Evolutionary conservation across 768 basidiomycete species (phyloP).

Genomic region (Xerocomus brunneocitrinus): DNA sequence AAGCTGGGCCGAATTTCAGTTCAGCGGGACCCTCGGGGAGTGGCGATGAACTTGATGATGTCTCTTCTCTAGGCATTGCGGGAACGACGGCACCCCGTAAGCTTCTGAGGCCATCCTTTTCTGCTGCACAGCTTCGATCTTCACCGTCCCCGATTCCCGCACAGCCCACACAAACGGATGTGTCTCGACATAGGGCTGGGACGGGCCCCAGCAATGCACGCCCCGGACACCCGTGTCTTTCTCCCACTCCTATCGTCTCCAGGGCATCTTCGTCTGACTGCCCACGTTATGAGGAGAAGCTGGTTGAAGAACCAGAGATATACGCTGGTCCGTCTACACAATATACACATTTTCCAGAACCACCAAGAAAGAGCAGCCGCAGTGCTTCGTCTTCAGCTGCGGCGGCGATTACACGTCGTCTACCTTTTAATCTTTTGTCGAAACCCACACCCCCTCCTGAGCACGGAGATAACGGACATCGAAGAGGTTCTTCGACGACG

Average conservation of each 20-base stretch:
- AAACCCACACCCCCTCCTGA: constrained; percentile 41
- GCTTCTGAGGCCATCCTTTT: constrained; percentile 64
- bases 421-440: constrained; percentile 65
- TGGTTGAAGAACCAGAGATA: constrained; percentile 43
- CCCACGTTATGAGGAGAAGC: constrained; percentile 33
- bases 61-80: constrained; percentile 42
- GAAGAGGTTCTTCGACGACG: constrained; percentile 41
- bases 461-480: constrained; percentile 30
- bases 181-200: constrained; percentile 55
- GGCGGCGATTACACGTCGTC: constrained; percentile 49
- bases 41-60: constrained; percentile 50
- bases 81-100: constrained; percentile 58
- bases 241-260: constrained; percentile 38
- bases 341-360: constrained; percentile 70
- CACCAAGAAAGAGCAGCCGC: constrained; percentile 46
- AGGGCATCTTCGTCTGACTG: constrained; percentile 58
- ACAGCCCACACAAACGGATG: constrained; percentile 39
- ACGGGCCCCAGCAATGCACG: constrained; percentile 55
- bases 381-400: constrained; percentile 41
- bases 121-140: constrained; percentile 70
- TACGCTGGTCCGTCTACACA: constrained; percentile 65
- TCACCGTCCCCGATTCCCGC: constrained; percentile 35
- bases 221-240: constrained; percentile 40
- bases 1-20: constrained; percentile 44
- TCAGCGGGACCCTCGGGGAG: constrained; percentile 50